These are phyloP conservation scores for Ophiognomonia clavigignenti-juglandacearum DNA, from an alignment of 2,329 filamentous ascomycete species.

Conservation along the genomic window DNA sequence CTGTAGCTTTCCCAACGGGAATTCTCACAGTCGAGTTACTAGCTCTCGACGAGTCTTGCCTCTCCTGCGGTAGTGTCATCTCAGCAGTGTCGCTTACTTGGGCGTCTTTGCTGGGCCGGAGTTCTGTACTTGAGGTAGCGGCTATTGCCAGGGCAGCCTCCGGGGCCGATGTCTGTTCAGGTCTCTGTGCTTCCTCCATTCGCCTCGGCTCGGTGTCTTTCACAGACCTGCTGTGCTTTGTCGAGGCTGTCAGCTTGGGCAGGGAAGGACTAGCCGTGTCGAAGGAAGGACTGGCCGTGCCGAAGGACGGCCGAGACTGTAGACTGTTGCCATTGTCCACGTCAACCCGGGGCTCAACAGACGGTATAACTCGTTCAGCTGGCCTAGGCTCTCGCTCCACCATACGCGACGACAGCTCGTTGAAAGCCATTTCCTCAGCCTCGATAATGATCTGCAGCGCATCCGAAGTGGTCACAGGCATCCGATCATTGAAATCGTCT, in stretches of 20 bases:
- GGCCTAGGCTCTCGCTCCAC: neutral
- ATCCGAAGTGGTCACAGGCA: neutral
- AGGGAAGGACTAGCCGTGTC: neutral
- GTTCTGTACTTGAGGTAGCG: too few relatives aligned
- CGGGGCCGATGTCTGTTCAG: neutral
- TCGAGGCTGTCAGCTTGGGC: neutral
- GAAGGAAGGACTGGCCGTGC: neutral
- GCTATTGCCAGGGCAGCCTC: neutral
- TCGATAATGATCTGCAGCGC: neutral
- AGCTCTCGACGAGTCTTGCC: neutral
- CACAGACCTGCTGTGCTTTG: neutral
- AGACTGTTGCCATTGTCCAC: neutral
- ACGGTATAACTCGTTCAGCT: neutral
- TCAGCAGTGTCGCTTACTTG: neutral
- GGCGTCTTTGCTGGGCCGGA: neutral
- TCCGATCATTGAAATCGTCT: neutral
- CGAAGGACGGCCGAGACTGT: too few relatives aligned
- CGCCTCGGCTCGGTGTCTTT: neutral
- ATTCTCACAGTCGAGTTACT: neutral
- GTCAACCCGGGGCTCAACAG: neutral
- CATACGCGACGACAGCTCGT: neutral
- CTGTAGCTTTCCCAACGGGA: neutral
- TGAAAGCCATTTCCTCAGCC: neutral
- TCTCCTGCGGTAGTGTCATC: neutral
- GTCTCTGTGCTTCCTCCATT: neutral